Evolutionary conservation across 768 basidiomycete genomes (phyloP), one percentile per base, ranked within the genome.

Genomic region (Lentinula sp.): DNA sequence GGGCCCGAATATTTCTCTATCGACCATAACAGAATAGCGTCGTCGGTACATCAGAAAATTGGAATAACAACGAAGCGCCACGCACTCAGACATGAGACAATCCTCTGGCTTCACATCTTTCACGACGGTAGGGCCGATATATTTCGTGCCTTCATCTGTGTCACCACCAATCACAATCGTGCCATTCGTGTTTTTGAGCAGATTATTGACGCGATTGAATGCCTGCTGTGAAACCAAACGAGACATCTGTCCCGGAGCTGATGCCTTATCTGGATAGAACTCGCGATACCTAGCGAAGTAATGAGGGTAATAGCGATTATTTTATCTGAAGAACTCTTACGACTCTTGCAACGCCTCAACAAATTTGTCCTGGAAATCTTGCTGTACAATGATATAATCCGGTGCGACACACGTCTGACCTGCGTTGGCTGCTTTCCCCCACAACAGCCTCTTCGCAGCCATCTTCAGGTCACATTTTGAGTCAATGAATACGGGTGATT

Each of bases 1-100:
- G 0, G 90, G 90, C 0, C 88, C 90, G 64, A 92, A 92, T 2
- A 90, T 69, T 68, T 91, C 90, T 62, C 88, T 90, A 54, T 36
- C 9, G 18, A 50, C 23, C 35, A 39, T 54, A 3, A 28, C 28
- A 23, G 20, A 23, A 39, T 5, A 51, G 1, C 33, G 35, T 49
- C 33, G 35, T 49, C 4, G 15, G 13, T 1, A 58, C 13, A 16
- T 6, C 35, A 32, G 18, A 42, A 51, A 15, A 60, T 37, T 18
- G 37, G n/a, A n/a, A 15, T 18, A 39, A 18, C 4, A 13, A 36
- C 33, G 43, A 39, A 23, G 45, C 15, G 41, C n/a, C 2, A 69
- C 79, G 50, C 61, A 87, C 84, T 82, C 83, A 64, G 84, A 79
- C 70, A 92, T 73, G 35, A 91, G 68, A 0, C 81, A 70, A 72